Evolutionary conservation across 2,329 filamentous ascomycete genomes (phyloP).

Genomic region (Zymoseptoria ardabiliae): DNA sequence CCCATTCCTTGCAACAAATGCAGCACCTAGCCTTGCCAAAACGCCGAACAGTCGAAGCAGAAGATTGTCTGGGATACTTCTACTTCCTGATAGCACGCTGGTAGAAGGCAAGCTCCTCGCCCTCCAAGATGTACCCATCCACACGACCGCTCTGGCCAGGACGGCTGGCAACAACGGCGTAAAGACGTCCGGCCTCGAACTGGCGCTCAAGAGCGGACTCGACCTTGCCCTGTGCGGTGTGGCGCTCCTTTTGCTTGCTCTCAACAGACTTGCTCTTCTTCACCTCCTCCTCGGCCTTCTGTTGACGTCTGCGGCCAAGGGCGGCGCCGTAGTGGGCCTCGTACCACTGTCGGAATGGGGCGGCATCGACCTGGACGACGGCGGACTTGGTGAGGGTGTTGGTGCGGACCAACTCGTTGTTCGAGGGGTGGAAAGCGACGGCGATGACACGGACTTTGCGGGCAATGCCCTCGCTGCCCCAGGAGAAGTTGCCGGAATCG

Average conservation of each 20-base stretch:
- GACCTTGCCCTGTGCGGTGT: slow-evolving; percentile 81
- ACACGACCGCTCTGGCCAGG: slow-evolving; percentile 94
- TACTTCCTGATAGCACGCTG: slow-evolving; percentile 99
- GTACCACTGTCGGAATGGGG: slow-evolving; percentile 99
- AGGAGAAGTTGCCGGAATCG: slow-evolving; percentile 98
- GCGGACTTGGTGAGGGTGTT: slow-evolving; percentile 99
- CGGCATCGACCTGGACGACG: slow-evolving; percentile 97
- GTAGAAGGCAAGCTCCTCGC: slow-evolving; percentile 99
- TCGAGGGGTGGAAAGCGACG: slow-evolving; percentile 98
- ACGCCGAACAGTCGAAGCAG: slow-evolving; percentile 13
- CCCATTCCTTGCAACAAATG: slow-evolving; percentile 13
- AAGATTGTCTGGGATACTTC: slow-evolving; percentile 29
- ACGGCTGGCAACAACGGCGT: slow-evolving; percentile 83
- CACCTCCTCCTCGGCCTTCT: slow-evolving; percentile 53
- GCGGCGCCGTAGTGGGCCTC: slow-evolving; percentile 96
- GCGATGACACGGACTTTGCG: slow-evolving; percentile 99
- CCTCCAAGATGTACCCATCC: slow-evolving; percentile 98
- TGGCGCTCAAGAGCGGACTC: slow-evolving; percentile 90
- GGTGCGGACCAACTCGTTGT: slow-evolving; percentile 99
- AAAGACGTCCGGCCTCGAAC: slow-evolving; percentile 98
- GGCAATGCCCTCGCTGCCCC: slow-evolving; percentile 94
- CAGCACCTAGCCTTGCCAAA: slow-evolving; percentile 20
- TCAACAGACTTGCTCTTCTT: slow-evolving; percentile 96
- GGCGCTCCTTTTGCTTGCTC: slow-evolving; percentile 92
- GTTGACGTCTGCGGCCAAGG: slow-evolving; percentile 85